Percentiles rank a stretch among this genome's conserved stretches.
phyloP scores from a whole-genome alignment of 495 filamentous ascomycete genomes.

The Penicillium samsonianum region DNA sequence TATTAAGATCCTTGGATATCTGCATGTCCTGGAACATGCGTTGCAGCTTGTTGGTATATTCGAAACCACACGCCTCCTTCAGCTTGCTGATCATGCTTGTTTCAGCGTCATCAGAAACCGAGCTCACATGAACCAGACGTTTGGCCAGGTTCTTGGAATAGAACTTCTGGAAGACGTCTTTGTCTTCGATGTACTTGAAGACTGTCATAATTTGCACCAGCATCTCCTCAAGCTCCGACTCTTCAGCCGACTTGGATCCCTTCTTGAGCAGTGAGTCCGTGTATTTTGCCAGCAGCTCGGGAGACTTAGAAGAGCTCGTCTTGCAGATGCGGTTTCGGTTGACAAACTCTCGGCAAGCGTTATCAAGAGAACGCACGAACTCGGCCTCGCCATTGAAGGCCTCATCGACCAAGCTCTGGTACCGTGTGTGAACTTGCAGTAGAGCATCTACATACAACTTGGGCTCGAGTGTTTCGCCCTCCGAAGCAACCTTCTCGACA shows the following conservation, averaged over 20 bases:
- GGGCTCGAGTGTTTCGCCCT: slow-evolving; percentile 88
- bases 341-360: slow-evolving; percentile 96
- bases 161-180: slow-evolving; percentile 99
- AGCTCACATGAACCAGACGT: slow-evolving; percentile 89
- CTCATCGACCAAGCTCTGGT: slow-evolving; percentile 84
- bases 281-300: slow-evolving; percentile 92
- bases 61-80: slow-evolving; percentile 97
- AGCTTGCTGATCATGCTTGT: slow-evolving; percentile 99
- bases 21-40: slow-evolving; percentile 99
- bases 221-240: slow-evolving; percentile 87
- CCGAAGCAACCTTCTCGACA: slow-evolving; percentile 86
- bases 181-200: slow-evolving; percentile 99
- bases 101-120: slow-evolving; percentile 94
- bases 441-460: slow-evolving; percentile 96
- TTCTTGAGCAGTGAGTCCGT: slow-evolving; percentile 93
- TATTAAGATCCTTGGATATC: slow-evolving; percentile 95
- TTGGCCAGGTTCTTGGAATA: slow-evolving; percentile 97
- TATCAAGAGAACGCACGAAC: slow-evolving; percentile 94
- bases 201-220: slow-evolving; percentile 98
- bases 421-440: slow-evolving; percentile 90
- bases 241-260: slow-evolving; percentile 85
- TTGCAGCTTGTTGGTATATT: slow-evolving; percentile 99
- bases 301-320: slow-evolving; percentile 85
- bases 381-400: slow-evolving; percentile 96
- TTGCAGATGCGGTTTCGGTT: slow-evolving; percentile 97